phyloP scores from a whole-genome alignment of 2,329 filamentous ascomycete species.

The Fusarium coffeatum region DNA sequence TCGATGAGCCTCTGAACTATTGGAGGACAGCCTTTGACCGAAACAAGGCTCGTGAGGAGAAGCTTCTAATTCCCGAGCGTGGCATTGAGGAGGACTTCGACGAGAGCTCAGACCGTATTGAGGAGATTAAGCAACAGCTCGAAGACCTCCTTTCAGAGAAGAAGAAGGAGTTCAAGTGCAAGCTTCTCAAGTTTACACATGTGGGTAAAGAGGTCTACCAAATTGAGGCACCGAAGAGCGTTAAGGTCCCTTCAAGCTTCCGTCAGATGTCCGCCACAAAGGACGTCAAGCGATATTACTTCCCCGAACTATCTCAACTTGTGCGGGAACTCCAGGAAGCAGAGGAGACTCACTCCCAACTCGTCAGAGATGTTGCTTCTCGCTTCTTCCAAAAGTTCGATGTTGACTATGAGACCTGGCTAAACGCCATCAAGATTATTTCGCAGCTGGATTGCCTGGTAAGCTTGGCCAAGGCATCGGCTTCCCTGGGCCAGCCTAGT shows the following conservation, averaged over 20 bases:
- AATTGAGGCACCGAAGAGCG: slow-evolving; percentile 85
- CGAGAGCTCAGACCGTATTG: slow-evolving; percentile 79
- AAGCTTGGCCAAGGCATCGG: slow-evolving; percentile 89
- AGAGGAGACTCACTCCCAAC: slow-evolving; percentile 91
- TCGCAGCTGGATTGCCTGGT: slow-evolving; percentile 95
- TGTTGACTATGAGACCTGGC: slow-evolving; percentile 84
- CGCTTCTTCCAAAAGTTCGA: slow-evolving; percentile 92
- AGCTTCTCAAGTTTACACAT: slow-evolving; percentile 79
- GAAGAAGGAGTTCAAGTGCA: slow-evolving; percentile 79
- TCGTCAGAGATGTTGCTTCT: slow-evolving; percentile 85
- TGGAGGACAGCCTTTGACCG: slow-evolving; percentile 96
- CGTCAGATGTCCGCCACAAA: slow-evolving; percentile 96
- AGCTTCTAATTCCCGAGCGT: slow-evolving; percentile 83
- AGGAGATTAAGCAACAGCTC: slow-evolving; percentile 79
- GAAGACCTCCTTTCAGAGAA: slow-evolving; percentile 76
- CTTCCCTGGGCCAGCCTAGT: slow-evolving; percentile 83
- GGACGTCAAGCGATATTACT: slow-evolving; percentile 94
- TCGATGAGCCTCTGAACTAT: slow-evolving; percentile 77
- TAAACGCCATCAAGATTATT: slow-evolving; percentile 88
- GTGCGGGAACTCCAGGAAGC: slow-evolving; percentile 92
- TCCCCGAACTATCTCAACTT: slow-evolving; percentile 80
- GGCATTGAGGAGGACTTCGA: slow-evolving; percentile 96
- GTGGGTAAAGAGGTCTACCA: slow-evolving; percentile 98
- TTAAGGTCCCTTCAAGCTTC: slow-evolving; percentile 90
- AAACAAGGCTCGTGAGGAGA: slow-evolving; percentile 79